Conservation (phyloP, 202 grass and related monocot genomes). For the Brachypodium distachyon region DNA sequence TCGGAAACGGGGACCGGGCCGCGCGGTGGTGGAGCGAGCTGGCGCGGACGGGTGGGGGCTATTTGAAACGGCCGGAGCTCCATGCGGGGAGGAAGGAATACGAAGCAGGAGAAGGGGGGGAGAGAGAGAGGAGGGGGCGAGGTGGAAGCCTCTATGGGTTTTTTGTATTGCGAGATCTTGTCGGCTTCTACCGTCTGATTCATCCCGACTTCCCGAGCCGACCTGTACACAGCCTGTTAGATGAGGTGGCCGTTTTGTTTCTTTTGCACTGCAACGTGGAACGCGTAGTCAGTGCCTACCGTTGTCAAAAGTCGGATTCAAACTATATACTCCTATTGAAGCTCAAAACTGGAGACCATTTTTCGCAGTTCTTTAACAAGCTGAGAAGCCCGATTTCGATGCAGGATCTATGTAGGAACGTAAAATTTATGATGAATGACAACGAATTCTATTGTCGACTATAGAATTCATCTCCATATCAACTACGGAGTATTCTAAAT, state of each 20-base stretch:
- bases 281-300: neutral
- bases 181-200: constrained; percentile 4
- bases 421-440: neutral
- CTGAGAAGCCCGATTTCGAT: neutral
- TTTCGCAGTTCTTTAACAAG: no score
- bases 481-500: no score
- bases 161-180: constrained; percentile 10
- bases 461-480: no score
- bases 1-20: neutral
- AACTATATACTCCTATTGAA: no score
- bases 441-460: neutral
- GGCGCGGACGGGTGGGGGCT: neutral
- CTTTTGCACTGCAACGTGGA: neutral
- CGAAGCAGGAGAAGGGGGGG: neutral
- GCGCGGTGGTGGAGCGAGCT: constrained; percentile 9
- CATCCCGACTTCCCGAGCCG: neutral
- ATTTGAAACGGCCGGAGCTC: constrained; percentile 35
- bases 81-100: neutral
- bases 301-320: neutral
- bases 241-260: constrained; percentile 19
- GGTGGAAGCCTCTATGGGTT: neutral
- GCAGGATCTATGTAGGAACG: neutral
- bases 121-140: neutral
- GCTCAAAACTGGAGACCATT: no score
- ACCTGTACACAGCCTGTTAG: constrained; percentile 20